Evolutionary conservation across 2,329 filamentous ascomycete genomes (phyloP).

Genomic region (Colletotrichum navitas): DNA sequence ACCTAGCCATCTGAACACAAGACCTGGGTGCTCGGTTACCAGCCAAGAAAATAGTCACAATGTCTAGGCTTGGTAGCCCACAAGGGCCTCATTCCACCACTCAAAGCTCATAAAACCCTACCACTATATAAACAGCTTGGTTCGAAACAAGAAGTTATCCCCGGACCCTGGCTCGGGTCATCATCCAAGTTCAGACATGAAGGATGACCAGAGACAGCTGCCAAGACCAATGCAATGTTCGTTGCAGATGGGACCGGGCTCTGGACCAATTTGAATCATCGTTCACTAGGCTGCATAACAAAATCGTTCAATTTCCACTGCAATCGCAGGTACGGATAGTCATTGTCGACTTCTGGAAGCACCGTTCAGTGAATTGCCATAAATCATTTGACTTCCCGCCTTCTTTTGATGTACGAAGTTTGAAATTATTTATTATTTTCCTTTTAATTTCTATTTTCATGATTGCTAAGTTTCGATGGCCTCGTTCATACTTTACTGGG

Average conservation of each 20-base stretch:
- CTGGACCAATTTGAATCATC: not conserved
- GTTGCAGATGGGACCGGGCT: not conserved
- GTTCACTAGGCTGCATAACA: not conserved
- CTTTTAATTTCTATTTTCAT: too few relatives aligned
- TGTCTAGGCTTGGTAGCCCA: not conserved
- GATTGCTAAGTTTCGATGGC: too few relatives aligned
- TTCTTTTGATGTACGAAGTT: too few relatives aligned
- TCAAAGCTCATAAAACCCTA: not conserved
- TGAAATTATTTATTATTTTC: too few relatives aligned
- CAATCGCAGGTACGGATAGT: rapidly evolving
- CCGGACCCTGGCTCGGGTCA: not conserved
- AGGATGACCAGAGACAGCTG: not conserved
- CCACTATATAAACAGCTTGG: not conserved
- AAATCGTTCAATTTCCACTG: not conserved
- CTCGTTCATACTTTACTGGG: too few relatives aligned
- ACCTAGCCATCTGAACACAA: too few relatives aligned
- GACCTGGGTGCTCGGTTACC: not conserved
- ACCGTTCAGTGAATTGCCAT: not conserved
- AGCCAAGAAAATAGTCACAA: not conserved
- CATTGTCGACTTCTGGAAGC: not conserved
- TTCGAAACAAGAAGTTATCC: not conserved
- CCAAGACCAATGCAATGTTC: not conserved
- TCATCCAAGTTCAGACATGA: not conserved
- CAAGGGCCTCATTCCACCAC: not conserved
- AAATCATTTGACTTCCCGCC: too few relatives aligned